A percentile compares a stretch with the other conserved stretches of the same genome.
Conservation (phyloP, 1,139 yeast species). For the Lodderomyces parapsilosis region DNA sequence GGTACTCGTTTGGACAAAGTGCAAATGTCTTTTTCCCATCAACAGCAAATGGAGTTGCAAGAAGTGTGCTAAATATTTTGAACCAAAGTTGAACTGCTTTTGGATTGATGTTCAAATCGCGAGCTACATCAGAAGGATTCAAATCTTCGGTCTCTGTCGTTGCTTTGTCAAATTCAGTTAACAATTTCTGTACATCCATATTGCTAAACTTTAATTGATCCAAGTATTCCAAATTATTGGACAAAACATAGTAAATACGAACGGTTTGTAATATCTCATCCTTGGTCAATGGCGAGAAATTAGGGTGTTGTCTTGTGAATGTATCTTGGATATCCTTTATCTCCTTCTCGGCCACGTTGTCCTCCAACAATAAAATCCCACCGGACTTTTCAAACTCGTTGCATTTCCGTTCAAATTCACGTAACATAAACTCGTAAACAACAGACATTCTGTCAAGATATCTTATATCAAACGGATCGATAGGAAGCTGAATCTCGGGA, state of each 20-base stretch:
- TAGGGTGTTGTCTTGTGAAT: slow-evolving; percentile 5
- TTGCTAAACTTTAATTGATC: slow-evolving; percentile 32
- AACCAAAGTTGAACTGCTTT: slow-evolving; percentile 31
- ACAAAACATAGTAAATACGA: slow-evolving; percentile 30
- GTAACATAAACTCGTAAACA: slow-evolving; percentile 11
- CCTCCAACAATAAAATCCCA: slow-evolving; percentile 1
- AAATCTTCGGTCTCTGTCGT: slow-evolving; percentile 14
- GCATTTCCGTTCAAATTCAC: slow-evolving; percentile 10
- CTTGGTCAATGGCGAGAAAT: slow-evolving; percentile 15
- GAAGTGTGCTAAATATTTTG: slow-evolving; percentile 28
- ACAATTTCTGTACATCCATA: slow-evolving; percentile 23
- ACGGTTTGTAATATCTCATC: slow-evolving; percentile 29
- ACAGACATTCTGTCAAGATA: slow-evolving; percentile 9
- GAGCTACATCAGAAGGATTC: slow-evolving; percentile 13
- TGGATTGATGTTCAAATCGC: slow-evolving; percentile 17
- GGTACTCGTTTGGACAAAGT: slow-evolving; percentile 33
- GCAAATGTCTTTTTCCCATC: slow-evolving; percentile 24
- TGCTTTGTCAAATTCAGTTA: slow-evolving; percentile 18
- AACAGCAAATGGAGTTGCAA: slow-evolving; percentile 29
- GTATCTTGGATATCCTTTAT: slow-evolving; percentile 9
- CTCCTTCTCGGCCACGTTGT: slow-evolving; percentile 5
- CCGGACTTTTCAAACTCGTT: slow-evolving; percentile 6
- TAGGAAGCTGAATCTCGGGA: slow-evolving; percentile 5
- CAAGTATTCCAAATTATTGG: slow-evolving; percentile 28
- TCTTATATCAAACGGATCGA: slow-evolving; percentile 10